These are phyloP conservation scores for Aspergillus viridinutans DNA, from an alignment of 2,329 filamentous ascomycete species.

Conservation along the genomic window DNA sequence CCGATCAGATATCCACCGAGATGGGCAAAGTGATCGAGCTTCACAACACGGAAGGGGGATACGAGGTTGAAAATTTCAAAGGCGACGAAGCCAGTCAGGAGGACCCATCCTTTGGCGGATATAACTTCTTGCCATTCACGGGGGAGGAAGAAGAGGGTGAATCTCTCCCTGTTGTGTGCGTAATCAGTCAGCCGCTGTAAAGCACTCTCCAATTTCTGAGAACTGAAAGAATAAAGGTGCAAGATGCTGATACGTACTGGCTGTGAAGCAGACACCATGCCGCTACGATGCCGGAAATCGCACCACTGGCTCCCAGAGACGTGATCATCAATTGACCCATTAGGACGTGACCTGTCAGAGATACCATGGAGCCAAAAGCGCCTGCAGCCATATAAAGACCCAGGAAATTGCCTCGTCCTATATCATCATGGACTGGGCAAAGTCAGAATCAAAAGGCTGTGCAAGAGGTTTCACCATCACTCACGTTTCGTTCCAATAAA, in stretches of 20 bases:
- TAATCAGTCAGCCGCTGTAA: not conserved
- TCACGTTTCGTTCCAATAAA: slow-evolving; percentile 50
- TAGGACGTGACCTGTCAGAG: slow-evolving; percentile 44
- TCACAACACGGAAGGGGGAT: slow-evolving; percentile 26
- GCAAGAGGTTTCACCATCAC: slow-evolving; percentile 7
- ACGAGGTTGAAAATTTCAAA: slow-evolving; percentile 34
- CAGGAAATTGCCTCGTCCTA: slow-evolving; percentile 54
- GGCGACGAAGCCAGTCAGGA: slow-evolving; percentile 34
- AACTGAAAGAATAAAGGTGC: not conserved
- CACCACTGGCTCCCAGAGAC: slow-evolving; percentile 50
- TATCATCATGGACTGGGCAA: slow-evolving; percentile 49
- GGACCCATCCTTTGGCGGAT: slow-evolving; percentile 38
- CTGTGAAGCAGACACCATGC: slow-evolving; percentile 47
- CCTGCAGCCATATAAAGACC: slow-evolving; percentile 50
- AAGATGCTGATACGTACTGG: slow-evolving; percentile 30
- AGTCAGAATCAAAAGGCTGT: not conserved
- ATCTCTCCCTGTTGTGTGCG: slow-evolving; percentile 30
- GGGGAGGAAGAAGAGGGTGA: slow-evolving; percentile 41
- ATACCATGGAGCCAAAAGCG: slow-evolving; percentile 44
- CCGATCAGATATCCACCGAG: slow-evolving; percentile 40
- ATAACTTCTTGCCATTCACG: slow-evolving; percentile 37
- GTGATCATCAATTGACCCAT: slow-evolving; percentile 41
- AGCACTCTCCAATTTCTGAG: not conserved
- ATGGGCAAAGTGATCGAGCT: slow-evolving; percentile 41
- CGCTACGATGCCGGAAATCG: slow-evolving; percentile 47